Percentiles rank a stretch among this genome's conserved stretches.
Evolutionary conservation across 169 alveolate species (phyloP).

Genomic region (Ichthyophthirius multifiliis): DNA sequence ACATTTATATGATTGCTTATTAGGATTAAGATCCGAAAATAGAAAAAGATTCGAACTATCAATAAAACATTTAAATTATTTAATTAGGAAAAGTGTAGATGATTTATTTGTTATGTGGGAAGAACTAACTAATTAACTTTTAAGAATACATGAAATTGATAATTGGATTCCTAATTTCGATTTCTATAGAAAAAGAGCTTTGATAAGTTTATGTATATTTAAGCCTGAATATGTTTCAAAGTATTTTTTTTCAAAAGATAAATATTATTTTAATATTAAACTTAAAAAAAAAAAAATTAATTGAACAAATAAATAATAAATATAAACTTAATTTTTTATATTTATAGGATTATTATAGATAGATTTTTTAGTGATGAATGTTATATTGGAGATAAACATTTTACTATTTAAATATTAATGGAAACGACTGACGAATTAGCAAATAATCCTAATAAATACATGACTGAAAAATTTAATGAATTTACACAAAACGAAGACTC

Average conservation of each 20-base stretch:
- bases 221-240: constrained; percentile 1
- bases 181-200: not conserved
- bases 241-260: not conserved
- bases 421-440: not conserved
- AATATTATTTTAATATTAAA: not conserved
- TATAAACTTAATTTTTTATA: too few relatives aligned
- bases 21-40: not conserved
- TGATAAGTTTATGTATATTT: not conserved
- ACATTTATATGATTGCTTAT: not conserved
- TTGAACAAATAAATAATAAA: too few relatives aligned
- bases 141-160: constrained; percentile 1
- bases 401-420: not conserved
- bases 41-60: not conserved
- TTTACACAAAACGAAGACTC: not conserved
- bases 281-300: too few relatives aligned
- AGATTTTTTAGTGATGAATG: constrained; percentile 3
- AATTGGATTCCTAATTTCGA: not conserved
- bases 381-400: constrained; percentile 1
- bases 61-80: not conserved
- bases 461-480: not conserved
- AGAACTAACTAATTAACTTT: not conserved
- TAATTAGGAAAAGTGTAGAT: not conserved
- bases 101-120: not conserved
- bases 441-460: not conserved
- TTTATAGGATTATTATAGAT: not conserved